These are phyloP conservation scores for Claviceps sp. DNA, from an alignment of 2,329 filamentous ascomycete species.

Conservation along the genomic window DNA sequence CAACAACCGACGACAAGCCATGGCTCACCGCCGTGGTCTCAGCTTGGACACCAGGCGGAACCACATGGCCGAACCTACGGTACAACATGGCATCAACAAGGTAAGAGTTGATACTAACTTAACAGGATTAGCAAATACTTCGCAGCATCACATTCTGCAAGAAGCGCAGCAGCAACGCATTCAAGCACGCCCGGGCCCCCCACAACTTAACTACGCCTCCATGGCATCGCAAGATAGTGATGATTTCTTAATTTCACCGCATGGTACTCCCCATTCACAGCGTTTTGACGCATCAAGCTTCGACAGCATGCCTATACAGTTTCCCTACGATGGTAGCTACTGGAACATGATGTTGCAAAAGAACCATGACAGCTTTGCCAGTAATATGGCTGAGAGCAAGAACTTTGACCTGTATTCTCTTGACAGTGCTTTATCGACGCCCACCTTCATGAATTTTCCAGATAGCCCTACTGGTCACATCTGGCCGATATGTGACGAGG, in stretches of 20 bases:
- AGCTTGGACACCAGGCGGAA: slow-evolving; percentile 64
- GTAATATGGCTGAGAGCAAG: slow-evolving; percentile 27
- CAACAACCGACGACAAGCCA: slow-evolving; percentile 24
- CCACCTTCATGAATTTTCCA: slow-evolving; percentile 35
- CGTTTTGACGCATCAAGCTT: slow-evolving; percentile 36
- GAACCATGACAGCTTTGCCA: slow-evolving; percentile 29
- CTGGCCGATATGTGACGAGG: slow-evolving; percentile 34
- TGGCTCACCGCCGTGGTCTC: slow-evolving; percentile 66
- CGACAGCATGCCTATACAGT: slow-evolving; percentile 29
- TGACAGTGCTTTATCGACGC: slow-evolving; percentile 33
- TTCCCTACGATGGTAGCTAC: slow-evolving; percentile 31
- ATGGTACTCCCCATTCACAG: slow-evolving; percentile 39
- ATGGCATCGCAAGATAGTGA: slow-evolving; percentile 29
- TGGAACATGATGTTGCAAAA: slow-evolving; percentile 34
- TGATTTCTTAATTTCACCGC: slow-evolving; percentile 43
- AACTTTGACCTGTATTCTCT: slow-evolving; percentile 38
- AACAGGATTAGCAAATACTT: slow-evolving; percentile 38
- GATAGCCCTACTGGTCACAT: slow-evolving; percentile 31
- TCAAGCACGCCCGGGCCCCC: slow-evolving; percentile 56
- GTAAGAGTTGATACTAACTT: slow-evolving; percentile 43
- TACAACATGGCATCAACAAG: slow-evolving; percentile 22
- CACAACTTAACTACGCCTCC: slow-evolving; percentile 14
- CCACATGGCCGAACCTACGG: slow-evolving; percentile 21
- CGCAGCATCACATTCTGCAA: slow-evolving; percentile 67
- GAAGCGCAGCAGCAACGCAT: slow-evolving; percentile 81